Conservation (phyloP, 2,329 filamentous ascomycete species). For the Fusarium cyanostomum region DNA sequence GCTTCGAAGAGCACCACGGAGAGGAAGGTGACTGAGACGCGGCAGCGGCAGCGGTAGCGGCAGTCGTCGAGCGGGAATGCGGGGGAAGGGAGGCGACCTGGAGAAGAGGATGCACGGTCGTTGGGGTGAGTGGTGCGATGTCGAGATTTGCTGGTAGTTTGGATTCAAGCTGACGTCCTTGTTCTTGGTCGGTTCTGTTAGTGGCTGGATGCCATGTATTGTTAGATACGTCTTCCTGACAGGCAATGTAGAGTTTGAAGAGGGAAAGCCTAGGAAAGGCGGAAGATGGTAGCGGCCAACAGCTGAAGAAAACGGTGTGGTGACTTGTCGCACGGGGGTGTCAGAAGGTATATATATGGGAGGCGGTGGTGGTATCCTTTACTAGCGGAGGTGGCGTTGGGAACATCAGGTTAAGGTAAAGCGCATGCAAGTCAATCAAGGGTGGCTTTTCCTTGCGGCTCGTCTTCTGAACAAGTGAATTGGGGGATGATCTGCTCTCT, state of each 20-base stretch:
- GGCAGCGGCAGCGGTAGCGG: constrained; percentile 32
- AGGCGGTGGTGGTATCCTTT: constrained; percentile 35
- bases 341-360: constrained; percentile 24
- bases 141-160: constrained; percentile 18
- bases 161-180: constrained; percentile 14
- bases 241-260: constrained; percentile 10
- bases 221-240: constrained; percentile 7
- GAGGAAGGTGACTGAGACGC: constrained; percentile 17
- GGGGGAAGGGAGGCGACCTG: constrained; percentile 32
- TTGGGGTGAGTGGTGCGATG: constrained; percentile 35
- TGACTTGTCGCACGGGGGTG: constrained; percentile 22
- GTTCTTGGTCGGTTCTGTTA: constrained; percentile 20
- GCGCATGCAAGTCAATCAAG: constrained; percentile 29
- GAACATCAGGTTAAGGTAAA: constrained; percentile 36
- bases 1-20: constrained; percentile 14
- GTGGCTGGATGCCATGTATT: constrained; percentile 10
- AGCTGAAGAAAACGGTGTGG: constrained; percentile 14
- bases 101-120: constrained; percentile 35
- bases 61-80: constrained; percentile 36
- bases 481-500: background rate
- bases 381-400: constrained; percentile 42
- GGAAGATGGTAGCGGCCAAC: constrained; percentile 9
- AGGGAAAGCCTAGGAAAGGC: constrained; percentile 1
- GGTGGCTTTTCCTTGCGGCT: constrained; percentile 19
- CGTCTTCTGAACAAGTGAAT: constrained; percentile 17